Conservation (phyloP, 805 yeast genomes). For the Yarrowia alimentaria region DNA sequence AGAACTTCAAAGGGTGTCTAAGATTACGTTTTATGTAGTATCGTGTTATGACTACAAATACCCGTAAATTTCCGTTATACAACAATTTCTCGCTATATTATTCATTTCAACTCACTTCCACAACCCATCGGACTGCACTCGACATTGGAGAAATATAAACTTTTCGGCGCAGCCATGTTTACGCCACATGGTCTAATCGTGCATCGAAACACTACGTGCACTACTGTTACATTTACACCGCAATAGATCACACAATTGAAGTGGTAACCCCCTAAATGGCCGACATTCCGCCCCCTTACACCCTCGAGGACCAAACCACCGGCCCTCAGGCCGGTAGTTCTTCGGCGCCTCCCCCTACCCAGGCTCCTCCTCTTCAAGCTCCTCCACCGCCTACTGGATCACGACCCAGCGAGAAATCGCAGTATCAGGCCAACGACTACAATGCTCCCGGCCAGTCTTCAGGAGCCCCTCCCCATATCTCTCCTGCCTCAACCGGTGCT, state of each 20-base stretch:
- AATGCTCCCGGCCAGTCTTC: background rate
- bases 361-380: background rate
- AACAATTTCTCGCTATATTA: too few species aligned
- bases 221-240: background rate
- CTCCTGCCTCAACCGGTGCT: constrained; percentile 4
- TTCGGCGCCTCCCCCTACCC: constrained; percentile 3
- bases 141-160: too few species aligned
- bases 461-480: constrained; percentile 8
- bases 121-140: too few species aligned
- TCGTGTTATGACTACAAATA: too few species aligned
- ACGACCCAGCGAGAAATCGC: constrained; percentile 14
- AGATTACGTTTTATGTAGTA: too few species aligned
- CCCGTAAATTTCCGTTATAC: too few species aligned
- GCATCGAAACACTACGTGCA: background rate
- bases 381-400: background rate
- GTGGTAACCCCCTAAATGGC: background rate
- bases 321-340: constrained; percentile 5
- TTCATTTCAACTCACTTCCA: too few species aligned
- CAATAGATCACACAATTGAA: constrained; percentile 1
- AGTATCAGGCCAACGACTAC: constrained; percentile 17
- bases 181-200: background rate
- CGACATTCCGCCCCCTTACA: constrained; percentile 8
- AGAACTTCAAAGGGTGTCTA: too few species aligned
- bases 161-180: too few species aligned
- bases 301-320: constrained; percentile 10